phyloP scores from a whole-genome alignment of 768 basidiomycete genomes.

The Termitomyces bulborhizus region DNA sequence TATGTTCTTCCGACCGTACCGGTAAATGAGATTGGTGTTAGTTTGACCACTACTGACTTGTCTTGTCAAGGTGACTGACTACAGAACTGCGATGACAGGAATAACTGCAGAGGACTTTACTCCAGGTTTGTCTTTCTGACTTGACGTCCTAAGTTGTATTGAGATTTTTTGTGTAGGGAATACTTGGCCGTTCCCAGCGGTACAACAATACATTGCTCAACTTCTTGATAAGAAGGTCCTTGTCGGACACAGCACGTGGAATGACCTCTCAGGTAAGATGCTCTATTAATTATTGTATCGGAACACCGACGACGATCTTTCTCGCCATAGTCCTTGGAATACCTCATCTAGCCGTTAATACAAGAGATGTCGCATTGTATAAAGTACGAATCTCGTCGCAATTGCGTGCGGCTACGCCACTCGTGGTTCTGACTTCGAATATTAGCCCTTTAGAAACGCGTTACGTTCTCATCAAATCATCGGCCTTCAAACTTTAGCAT shows the following conservation, averaged over 20 bases:
- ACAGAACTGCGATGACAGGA: constrained; percentile 60
- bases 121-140: constrained; percentile 25
- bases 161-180: constrained; percentile 28
- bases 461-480: constrained; percentile 60
- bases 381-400: constrained; percentile 25
- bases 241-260: constrained; percentile 76
- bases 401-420: constrained; percentile 14
- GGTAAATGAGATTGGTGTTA: constrained; percentile 18
- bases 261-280: constrained; percentile 65
- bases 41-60: neutral
- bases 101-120: constrained; percentile 34
- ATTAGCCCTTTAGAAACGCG: constrained; percentile 66
- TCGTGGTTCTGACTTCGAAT: neutral
- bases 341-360: constrained; percentile 70
- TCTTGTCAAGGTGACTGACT: constrained; percentile 55
- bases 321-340: constrained; percentile 61
- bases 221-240: constrained; percentile 65
- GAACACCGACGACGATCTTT: constrained; percentile 5
- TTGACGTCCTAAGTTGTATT: neutral
- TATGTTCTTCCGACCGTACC: constrained; percentile 60
- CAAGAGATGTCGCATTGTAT: constrained; percentile 78
- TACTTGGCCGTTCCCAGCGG: constrained; percentile 49
- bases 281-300: constrained; percentile 4
- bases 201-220: constrained; percentile 62
- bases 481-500: constrained; percentile 74